Evolutionary conservation across 1,284 basidiomycete species (phyloP).

Genomic region (Boletellus dicymbophilus): DNA sequence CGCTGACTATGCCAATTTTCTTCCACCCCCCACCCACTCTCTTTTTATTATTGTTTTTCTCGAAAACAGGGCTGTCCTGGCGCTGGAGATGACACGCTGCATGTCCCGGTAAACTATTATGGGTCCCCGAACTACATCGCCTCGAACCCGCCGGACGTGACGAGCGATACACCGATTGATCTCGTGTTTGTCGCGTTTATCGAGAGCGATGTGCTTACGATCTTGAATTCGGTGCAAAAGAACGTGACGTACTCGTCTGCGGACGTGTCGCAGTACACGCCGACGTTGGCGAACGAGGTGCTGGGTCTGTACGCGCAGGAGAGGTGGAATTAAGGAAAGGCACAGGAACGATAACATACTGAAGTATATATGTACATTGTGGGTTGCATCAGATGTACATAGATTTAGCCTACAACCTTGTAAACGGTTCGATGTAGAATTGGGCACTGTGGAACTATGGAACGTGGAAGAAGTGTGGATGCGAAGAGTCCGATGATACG

Average conservation of each 20-base stretch:
- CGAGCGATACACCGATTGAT: conserved; percentile 56
- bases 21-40: too few relatives aligned
- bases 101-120: conserved; percentile 59
- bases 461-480: too few relatives aligned
- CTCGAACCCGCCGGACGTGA: conserved; percentile 53
- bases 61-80: conserved; percentile 60
- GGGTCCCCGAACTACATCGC: conserved; percentile 56
- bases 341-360: too few relatives aligned
- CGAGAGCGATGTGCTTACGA: conserved; percentile 47
- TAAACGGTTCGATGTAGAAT: too few relatives aligned
- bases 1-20: background rate
- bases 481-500: too few relatives aligned
- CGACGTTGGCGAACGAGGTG: conserved; percentile 48
- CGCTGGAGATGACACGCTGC: conserved; percentile 67
- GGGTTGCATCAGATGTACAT: too few relatives aligned
- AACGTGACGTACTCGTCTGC: conserved; percentile 48
- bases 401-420: too few relatives aligned
- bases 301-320: conserved; percentile 63
- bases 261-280: conserved; percentile 56
- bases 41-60: too few relatives aligned
- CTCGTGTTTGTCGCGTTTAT: conserved; percentile 75
- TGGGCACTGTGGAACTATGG: too few relatives aligned
- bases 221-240: conserved; percentile 58
- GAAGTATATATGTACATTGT: too few relatives aligned
- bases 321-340: conserved; percentile 56